phyloP scores from a whole-genome alignment of 2,329 filamentous ascomycete species.

The Alternaria gansuensis region DNA sequence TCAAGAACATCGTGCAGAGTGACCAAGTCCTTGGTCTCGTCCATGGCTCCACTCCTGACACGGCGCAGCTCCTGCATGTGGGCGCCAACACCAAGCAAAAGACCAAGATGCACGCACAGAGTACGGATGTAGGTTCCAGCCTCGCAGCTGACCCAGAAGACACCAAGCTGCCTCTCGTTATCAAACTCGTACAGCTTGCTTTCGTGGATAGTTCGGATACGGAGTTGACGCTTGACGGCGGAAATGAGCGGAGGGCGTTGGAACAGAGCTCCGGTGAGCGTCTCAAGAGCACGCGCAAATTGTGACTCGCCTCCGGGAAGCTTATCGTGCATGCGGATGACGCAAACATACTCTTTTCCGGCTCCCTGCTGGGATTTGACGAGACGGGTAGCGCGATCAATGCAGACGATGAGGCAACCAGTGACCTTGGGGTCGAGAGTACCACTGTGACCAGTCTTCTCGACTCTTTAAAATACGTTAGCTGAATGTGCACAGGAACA shows the following conservation, averaged over 20 bases:
- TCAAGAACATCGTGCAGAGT: slow-evolving; percentile 96
- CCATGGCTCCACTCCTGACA: slow-evolving; percentile 94
- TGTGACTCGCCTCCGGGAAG: slow-evolving; percentile 91
- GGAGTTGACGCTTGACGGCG: slow-evolving; percentile 97
- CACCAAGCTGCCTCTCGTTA: slow-evolving; percentile 94
- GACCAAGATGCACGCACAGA: slow-evolving; percentile 90
- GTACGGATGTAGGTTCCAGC: slow-evolving; percentile 99
- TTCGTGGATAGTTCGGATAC: slow-evolving; percentile 97
- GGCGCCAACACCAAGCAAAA: slow-evolving; percentile 81
- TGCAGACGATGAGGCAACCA: slow-evolving; percentile 91
- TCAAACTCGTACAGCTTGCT: slow-evolving; percentile 96
- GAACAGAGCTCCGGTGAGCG: slow-evolving; percentile 94
- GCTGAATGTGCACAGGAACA: slow-evolving; percentile 5
- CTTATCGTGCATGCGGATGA: slow-evolving; percentile 94
- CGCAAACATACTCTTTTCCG: slow-evolving; percentile 98
- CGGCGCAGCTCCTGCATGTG: slow-evolving; percentile 98
- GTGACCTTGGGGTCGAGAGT: slow-evolving; percentile 99
- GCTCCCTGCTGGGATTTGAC: slow-evolving; percentile 99
- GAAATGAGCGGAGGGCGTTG: slow-evolving; percentile 97
- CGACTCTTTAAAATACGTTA: slow-evolving; percentile 65
- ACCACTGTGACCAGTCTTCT: slow-evolving; percentile 98
- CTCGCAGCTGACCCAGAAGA: slow-evolving; percentile 99
- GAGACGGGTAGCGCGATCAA: slow-evolving; percentile 94
- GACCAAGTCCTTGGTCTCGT: slow-evolving; percentile 86
- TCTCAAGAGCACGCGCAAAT: slow-evolving; percentile 92